Evolutionary conservation across 495 filamentous ascomycete species (phyloP).

Genomic region (Oleoguttula mirabilis): DNA sequence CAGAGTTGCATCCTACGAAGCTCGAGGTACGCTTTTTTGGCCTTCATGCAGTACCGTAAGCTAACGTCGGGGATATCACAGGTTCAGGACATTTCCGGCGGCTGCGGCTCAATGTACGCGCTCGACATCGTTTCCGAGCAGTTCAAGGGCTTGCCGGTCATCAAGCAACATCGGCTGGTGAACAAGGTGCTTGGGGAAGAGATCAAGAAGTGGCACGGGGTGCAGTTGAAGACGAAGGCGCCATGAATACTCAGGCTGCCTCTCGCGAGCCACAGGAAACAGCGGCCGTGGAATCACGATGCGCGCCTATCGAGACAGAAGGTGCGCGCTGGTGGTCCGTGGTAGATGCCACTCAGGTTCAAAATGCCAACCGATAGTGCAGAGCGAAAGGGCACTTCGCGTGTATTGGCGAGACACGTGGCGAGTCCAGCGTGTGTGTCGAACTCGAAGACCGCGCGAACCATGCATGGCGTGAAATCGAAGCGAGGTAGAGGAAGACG

Average conservation of each 20-base stretch:
- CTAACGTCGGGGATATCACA: slow-evolving; percentile 16
- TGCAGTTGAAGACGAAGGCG: slow-evolving; percentile 51
- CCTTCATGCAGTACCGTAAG: neutral
- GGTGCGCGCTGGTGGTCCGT: no score
- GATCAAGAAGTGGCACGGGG: slow-evolving; percentile 64
- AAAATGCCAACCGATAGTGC: no score
- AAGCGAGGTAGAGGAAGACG: no score
- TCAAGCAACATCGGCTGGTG: slow-evolving; percentile 63
- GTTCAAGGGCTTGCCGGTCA: slow-evolving; percentile 52
- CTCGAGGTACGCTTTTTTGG: slow-evolving; percentile 33
- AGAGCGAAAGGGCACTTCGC: no score
- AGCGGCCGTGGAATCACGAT: no score
- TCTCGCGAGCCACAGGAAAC: no score
- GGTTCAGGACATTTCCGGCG: slow-evolving; percentile 68
- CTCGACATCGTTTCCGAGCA: slow-evolving; percentile 53
- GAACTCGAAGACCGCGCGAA: no score
- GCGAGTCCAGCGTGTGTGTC: no score
- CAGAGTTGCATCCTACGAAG: slow-evolving; percentile 31
- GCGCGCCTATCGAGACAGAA: no score
- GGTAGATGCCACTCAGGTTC: no score
- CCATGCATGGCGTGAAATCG: no score
- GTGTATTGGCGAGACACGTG: no score
- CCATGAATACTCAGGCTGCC: slow-evolving; percentile 6
- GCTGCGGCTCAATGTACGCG: slow-evolving; percentile 68
- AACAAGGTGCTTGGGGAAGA: slow-evolving; percentile 55